Evolutionary conservation across 2,329 filamentous ascomycete genomes (phyloP).

Genomic region (Colletotrichum plurivorum): DNA sequence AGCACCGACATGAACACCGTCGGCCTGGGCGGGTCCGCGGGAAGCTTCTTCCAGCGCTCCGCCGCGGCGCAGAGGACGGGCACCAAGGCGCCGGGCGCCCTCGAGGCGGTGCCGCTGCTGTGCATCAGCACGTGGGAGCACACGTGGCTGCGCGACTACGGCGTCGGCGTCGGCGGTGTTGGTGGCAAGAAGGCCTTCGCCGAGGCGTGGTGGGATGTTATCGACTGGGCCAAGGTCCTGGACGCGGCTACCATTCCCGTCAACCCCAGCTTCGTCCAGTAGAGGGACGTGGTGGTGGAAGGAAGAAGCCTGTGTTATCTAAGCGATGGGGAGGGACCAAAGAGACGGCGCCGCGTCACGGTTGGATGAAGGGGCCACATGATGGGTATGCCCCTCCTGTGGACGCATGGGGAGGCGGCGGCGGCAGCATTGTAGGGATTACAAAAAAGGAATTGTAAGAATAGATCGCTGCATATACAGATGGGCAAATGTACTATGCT

Average conservation of each 20-base stretch:
- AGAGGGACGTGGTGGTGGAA: background rate
- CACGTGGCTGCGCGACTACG: conserved; percentile 88
- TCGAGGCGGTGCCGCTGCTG: conserved; percentile 81
- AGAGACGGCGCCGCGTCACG: background rate
- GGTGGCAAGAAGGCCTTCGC: conserved; percentile 83
- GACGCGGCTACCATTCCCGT: conserved; percentile 43
- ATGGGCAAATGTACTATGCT: conserved; percentile 38
- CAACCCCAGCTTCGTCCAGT: conserved; percentile 27
- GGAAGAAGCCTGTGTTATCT: background rate
- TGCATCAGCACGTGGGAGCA: conserved; percentile 99
- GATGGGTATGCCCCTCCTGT: background rate
- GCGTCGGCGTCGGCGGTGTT: conserved; percentile 68
- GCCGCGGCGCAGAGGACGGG: conserved; percentile 43
- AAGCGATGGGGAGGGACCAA: background rate
- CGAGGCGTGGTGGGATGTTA: conserved; percentile 86
- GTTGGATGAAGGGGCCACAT: background rate
- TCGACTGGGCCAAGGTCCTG: conserved; percentile 87
- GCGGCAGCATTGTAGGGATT: conserved; percentile 24
- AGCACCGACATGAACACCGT: conserved; percentile 78
- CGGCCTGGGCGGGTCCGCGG: conserved; percentile 55
- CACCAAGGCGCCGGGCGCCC: conserved; percentile 73
- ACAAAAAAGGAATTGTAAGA: conserved; percentile 38
- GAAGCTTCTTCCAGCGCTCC: conserved; percentile 57
- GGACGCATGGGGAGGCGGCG: background rate
- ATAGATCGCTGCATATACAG: conserved; percentile 38